These are phyloP conservation scores for Plasmodium chabaudi DNA, from an alignment of 169 alveolate genomes.

Conservation along the genomic window DNA sequence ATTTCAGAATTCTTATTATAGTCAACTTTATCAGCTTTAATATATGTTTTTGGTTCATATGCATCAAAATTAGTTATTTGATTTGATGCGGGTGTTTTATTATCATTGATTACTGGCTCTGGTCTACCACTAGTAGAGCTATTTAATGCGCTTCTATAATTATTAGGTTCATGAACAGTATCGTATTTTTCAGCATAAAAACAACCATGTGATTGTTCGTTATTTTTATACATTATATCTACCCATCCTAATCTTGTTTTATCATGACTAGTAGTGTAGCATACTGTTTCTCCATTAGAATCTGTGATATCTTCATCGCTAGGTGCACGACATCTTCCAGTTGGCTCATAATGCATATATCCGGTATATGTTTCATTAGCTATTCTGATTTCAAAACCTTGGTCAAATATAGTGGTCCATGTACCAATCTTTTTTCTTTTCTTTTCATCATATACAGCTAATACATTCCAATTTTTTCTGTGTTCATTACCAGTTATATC, in stretches of 20 bases:
- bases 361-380: slow-evolving; percentile 69
- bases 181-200: background rate
- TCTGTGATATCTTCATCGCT: slow-evolving; percentile 34
- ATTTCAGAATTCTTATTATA: slow-evolving; percentile 24
- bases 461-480: slow-evolving; percentile 64
- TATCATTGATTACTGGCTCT: too few relatives aligned
- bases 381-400: slow-evolving; percentile 64
- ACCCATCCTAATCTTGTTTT: slow-evolving; percentile 74
- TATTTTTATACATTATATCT: background rate
- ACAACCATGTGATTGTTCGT: background rate
- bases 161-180: background rate
- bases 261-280: slow-evolving; percentile 40
- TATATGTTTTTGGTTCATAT: background rate
- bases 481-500: slow-evolving; percentile 62
- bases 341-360: slow-evolving; percentile 66
- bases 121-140: background rate
- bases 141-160: background rate
- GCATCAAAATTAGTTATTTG: too few relatives aligned
- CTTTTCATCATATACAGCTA: slow-evolving; percentile 72
- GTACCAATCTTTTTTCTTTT: slow-evolving; percentile 44
- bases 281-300: slow-evolving; percentile 68
- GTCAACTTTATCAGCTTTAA: slow-evolving; percentile 1
- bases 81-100: too few relatives aligned
- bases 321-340: slow-evolving; percentile 29
- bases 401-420: slow-evolving; percentile 71